These are phyloP conservation scores for Salix caprea DNA, from an alignment of 345 rosid species.

Conservation along the genomic window DNA sequence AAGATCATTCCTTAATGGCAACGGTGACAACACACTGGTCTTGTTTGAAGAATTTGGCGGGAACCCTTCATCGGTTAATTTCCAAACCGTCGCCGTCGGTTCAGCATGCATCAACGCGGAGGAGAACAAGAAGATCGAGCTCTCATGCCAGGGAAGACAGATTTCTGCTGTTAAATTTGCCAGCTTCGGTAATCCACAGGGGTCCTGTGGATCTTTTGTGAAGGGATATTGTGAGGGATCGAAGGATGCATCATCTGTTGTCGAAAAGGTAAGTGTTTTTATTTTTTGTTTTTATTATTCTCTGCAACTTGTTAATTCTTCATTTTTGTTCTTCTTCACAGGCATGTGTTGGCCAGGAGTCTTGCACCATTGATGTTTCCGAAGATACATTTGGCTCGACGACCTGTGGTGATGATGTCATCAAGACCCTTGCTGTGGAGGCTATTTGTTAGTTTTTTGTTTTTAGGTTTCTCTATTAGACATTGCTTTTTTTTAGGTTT, in stretches of 20 bases:
- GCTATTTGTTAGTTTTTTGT: neutral
- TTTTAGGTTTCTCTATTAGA: too few relatives aligned
- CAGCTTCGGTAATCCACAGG: slow-evolving; percentile 14
- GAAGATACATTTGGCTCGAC: slow-evolving; percentile 3
- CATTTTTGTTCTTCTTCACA: neutral
- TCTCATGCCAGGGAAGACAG: neutral
- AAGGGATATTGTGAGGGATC: slow-evolving; percentile 3
- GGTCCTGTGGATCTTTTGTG: neutral
- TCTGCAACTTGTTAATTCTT: neutral
- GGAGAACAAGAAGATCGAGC: neutral
- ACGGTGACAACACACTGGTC: neutral
- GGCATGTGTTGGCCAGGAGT: slow-evolving; percentile 16
- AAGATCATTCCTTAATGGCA: neutral
- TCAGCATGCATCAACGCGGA: neutral
- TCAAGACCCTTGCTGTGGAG: neutral
- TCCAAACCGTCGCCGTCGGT: slow-evolving; percentile 1
- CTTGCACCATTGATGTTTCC: neutral
- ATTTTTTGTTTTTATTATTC: neutral
- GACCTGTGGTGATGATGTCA: neutral
- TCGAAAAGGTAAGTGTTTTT: neutral
- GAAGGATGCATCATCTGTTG: neutral
- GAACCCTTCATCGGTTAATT: neutral
- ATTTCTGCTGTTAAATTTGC: slow-evolving; percentile 4
- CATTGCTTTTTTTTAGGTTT: too few relatives aligned
- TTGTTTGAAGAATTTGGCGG: slow-evolving; percentile 18